A percentile compares a stretch with the other conserved stretches of the same genome.
Conservation (phyloP, 1,139 yeast species). For the Yamadazyma dushanensis region DNA sequence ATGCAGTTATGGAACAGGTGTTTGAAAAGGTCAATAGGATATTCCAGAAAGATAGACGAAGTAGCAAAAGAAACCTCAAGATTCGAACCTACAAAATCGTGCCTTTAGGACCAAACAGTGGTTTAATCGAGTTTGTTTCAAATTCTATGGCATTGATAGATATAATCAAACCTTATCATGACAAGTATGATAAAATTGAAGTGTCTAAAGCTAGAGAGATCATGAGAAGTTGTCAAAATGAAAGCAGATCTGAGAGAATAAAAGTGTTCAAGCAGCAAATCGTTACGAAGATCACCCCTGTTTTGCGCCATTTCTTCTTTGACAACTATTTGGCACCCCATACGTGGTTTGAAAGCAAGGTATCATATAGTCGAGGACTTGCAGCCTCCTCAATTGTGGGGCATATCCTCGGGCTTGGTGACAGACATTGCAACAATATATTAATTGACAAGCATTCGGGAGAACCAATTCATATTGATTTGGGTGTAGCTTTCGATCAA, state of each 20-base stretch:
- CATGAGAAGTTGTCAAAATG: slow-evolving; percentile 61
- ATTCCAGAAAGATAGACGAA: slow-evolving; percentile 54
- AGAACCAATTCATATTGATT: slow-evolving; percentile 92
- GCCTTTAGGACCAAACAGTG: slow-evolving; percentile 86
- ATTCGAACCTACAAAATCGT: slow-evolving; percentile 87
- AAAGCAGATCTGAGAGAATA: slow-evolving; percentile 46
- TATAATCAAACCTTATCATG: slow-evolving; percentile 59
- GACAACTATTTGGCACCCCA: slow-evolving; percentile 67
- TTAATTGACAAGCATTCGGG: slow-evolving; percentile 77
- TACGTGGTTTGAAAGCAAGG: slow-evolving; percentile 69
- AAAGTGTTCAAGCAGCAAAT: slow-evolving; percentile 49
- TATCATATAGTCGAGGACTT: slow-evolving; percentile 71
- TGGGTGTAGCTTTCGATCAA: slow-evolving; percentile 95
- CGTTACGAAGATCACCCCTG: slow-evolving; percentile 59
- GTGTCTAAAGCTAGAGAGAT: slow-evolving; percentile 59
- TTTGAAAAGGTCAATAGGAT: slow-evolving; percentile 83
- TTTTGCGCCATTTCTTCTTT: slow-evolving; percentile 67
- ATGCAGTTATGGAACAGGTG: slow-evolving; percentile 96
- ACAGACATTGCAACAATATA: slow-evolving; percentile 89
- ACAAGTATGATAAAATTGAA: slow-evolving; percentile 41
- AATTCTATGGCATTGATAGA: slow-evolving; percentile 74
- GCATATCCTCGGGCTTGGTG: slow-evolving; percentile 86
- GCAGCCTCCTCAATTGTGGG: slow-evolving; percentile 90
- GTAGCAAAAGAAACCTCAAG: slow-evolving; percentile 55
- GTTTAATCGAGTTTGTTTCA: slow-evolving; percentile 87